A percentile compares a stretch with the other conserved stretches of the same genome.
Conservation (phyloP, 2,329 filamentous ascomycete species). For the Sporothrix euskadiensis region DNA sequence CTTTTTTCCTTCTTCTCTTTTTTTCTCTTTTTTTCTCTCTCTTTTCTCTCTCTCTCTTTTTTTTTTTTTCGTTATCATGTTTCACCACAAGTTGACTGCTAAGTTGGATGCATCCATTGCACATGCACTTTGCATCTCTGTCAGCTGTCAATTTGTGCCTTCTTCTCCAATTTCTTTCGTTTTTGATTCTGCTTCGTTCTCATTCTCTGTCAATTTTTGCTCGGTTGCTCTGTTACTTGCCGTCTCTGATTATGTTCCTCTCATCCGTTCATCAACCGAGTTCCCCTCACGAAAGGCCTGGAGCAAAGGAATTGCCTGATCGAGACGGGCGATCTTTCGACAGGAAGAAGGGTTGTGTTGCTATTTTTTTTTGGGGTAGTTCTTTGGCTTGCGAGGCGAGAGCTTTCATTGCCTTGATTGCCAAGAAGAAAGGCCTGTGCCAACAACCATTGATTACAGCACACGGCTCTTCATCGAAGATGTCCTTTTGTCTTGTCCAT, state of each 20-base stretch:
- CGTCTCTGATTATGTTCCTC: slow-evolving; percentile 1
- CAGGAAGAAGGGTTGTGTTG: background rate
- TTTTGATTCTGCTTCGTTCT: background rate
- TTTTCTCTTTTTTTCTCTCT: too few relatives aligned
- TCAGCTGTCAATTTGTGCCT: background rate
- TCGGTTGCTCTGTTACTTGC: background rate
- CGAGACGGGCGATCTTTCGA: slow-evolving; percentile 1
- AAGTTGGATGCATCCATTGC: background rate
- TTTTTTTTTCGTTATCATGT: background rate
- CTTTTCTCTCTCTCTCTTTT: too few relatives aligned
- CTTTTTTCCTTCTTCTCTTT: background rate
- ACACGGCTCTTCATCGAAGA: background rate
- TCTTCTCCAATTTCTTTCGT: background rate
- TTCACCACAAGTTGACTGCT: background rate
- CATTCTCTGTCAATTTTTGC: background rate
- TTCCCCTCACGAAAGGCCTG: background rate
- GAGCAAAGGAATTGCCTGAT: slow-evolving; percentile 22
- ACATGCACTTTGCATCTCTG: background rate
- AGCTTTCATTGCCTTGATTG: background rate
- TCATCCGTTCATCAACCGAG: slow-evolving; percentile 39
- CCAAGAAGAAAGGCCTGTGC: background rate
- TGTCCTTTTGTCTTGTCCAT: background rate
- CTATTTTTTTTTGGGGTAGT: slow-evolving; percentile 3
- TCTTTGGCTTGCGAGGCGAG: background rate
- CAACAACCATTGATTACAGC: background rate